These are phyloP conservation scores for Castanea mollissima DNA, from an alignment of 306 rosid species.

Conservation along the genomic window DNA sequence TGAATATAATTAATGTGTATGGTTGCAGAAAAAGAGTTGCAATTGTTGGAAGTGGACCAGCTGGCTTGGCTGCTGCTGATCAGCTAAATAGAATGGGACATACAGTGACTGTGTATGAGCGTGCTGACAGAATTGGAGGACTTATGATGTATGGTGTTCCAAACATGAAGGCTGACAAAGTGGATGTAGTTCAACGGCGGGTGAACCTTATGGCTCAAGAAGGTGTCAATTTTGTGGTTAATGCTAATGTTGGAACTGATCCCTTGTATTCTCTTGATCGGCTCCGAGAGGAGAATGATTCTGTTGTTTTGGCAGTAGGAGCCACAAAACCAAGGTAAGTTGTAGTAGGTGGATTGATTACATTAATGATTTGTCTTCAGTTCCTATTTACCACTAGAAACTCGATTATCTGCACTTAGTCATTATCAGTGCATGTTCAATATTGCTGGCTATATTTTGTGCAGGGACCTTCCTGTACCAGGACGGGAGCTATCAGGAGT, in stretches of 20 bases:
- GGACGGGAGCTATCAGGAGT: conserved; percentile 91
- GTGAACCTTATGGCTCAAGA: conserved; percentile 91
- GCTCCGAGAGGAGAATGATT: conserved; percentile 77
- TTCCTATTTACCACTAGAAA: background rate
- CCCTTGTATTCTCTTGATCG: conserved; percentile 63
- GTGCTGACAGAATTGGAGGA: conserved; percentile 71
- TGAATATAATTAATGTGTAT: background rate
- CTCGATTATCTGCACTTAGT: background rate
- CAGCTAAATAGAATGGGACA: conserved; percentile 93
- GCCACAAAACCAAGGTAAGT: conserved; percentile 94
- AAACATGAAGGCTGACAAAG: conserved; percentile 85
- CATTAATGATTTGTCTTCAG: background rate
- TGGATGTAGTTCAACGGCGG: conserved; percentile 79
- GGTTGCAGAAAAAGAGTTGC: conserved; percentile 80
- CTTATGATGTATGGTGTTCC: conserved; percentile 99
- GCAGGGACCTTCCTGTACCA: conserved; percentile 96
- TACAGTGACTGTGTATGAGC: conserved; percentile 60
- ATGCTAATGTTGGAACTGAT: conserved; percentile 80
- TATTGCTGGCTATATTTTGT: background rate
- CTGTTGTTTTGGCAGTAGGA: conserved; percentile 84
- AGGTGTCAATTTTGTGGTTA: conserved; percentile 78
- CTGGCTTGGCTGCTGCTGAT: conserved; percentile 99
- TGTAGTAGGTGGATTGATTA: background rate
- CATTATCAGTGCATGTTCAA: background rate
- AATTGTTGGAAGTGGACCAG: conserved; percentile 91